phyloP scores from a whole-genome alignment of 202 grass and related monocot genomes.

The Brachypodium distachyon region DNA sequence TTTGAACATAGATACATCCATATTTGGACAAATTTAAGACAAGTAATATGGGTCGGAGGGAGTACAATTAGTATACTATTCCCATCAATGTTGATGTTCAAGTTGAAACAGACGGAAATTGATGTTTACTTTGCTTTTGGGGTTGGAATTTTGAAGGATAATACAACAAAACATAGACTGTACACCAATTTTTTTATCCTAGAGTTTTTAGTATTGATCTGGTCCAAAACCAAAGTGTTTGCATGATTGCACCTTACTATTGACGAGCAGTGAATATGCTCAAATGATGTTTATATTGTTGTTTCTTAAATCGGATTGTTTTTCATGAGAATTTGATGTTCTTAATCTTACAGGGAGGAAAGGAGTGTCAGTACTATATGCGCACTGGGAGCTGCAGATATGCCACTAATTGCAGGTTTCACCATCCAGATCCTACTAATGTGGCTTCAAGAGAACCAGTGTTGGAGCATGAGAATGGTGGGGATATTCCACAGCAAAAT shows the following conservation, averaged over 20 bases:
- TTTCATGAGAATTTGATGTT: slow-evolving; percentile 6
- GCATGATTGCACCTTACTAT: neutral
- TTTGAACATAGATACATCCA: too few species aligned
- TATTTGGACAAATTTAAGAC: too few species aligned
- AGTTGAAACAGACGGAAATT: neutral
- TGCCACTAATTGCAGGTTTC: slow-evolving; percentile 73
- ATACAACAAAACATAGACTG: neutral
- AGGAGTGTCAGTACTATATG: slow-evolving; percentile 94
- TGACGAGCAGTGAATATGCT: neutral
- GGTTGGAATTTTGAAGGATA: neutral
- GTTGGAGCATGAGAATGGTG: slow-evolving; percentile 42
- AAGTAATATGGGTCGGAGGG: too few species aligned
- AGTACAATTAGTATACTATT: neutral
- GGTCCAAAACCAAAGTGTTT: slow-evolving; percentile 1
- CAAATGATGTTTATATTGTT: neutral
- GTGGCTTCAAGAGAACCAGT: slow-evolving; percentile 27
- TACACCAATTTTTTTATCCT: neutral
- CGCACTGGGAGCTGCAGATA: slow-evolving; percentile 87
- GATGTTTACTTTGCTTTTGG: neutral
- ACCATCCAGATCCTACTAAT: slow-evolving; percentile 87
- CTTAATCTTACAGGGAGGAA: slow-evolving; percentile 54
- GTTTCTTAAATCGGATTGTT: neutral
- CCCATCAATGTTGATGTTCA: neutral
- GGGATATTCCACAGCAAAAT: slow-evolving; percentile 37
- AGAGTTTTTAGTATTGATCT: neutral